These are phyloP conservation scores for Rhynchosporium graminicola DNA, from an alignment of 2,329 filamentous ascomycete species.

Conservation along the genomic window DNA sequence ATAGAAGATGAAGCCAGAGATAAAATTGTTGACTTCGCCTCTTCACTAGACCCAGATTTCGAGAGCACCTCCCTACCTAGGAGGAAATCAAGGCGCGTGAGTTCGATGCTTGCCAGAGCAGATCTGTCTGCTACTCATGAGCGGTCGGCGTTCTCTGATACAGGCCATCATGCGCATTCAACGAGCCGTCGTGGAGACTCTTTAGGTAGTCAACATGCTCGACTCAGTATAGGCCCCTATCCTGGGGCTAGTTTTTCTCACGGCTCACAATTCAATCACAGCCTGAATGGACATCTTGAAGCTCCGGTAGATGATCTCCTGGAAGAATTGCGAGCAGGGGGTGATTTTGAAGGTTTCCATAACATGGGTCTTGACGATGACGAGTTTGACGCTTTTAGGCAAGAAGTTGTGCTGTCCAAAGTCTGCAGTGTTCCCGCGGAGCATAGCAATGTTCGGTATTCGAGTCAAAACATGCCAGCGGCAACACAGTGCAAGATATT, in stretches of 20 bases:
- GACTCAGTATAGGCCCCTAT: conserved; percentile 55
- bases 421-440: conserved; percentile 68
- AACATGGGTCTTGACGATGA: conserved; percentile 73
- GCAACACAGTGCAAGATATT: conserved; percentile 63
- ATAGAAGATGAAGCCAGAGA: conserved; percentile 34
- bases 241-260: conserved; percentile 35
- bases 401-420: conserved; percentile 71
- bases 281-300: conserved; percentile 64
- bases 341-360: conserved; percentile 67
- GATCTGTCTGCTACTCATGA: conserved; percentile 87
- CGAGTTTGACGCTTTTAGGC: conserved; percentile 69
- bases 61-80: conserved; percentile 54
- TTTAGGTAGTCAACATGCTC: conserved; percentile 65
- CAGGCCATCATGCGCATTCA: conserved; percentile 47
- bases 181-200: conserved; percentile 59
- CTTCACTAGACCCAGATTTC: conserved; percentile 71
- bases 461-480: conserved; percentile 54
- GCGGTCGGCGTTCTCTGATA: conserved; percentile 75
- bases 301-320: conserved; percentile 69
- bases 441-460: conserved; percentile 61
- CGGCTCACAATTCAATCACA: conserved; percentile 43
- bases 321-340: conserved; percentile 64
- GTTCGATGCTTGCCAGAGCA: conserved; percentile 83
- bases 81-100: conserved; percentile 75
- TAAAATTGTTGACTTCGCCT: conserved; percentile 59